Base-by-base conservation (phyloP, 305 asterid genomes). In the Euphrasia arctica region DNA sequence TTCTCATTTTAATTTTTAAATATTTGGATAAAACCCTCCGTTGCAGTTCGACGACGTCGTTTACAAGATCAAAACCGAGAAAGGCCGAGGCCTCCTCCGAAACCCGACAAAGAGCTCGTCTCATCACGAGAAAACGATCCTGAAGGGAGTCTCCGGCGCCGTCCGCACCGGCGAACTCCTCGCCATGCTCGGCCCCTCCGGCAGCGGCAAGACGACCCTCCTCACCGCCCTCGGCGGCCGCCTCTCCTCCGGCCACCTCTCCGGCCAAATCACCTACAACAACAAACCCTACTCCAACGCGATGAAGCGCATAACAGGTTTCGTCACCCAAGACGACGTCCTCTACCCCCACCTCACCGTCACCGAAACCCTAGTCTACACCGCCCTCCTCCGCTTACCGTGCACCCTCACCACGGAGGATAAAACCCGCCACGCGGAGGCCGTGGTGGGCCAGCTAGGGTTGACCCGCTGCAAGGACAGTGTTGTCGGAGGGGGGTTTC, bases 181-280 rank as follows among this genome's bases (percentile, higher is more conserved):
- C 27, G 96, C 98, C 9, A 87, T 87, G 98, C 77, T 91, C 32
- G 98, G 95, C 3, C 98, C 97, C 1, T 91, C 98, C 0, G 98
- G 98, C 51, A 82, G 95, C 71, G 98, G 98, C 63, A 91, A 89
- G 69, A 91, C 97, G 0, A 91, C 98, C 10, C 79, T 91, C 3
- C 64, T 91, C 18, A 91, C 98, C 0, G 93, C 91, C 1, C 63
- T 91, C 0, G 98, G 97, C 1, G 97, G 95, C 55, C 85, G 95
- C 0, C 64, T 85, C 0, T 31, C 60, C 42, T 13, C 49, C 31
- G 91, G 95, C 7, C 42, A 15, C 11, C 84, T 87, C 13, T 47
- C 54, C 1, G 95, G 97, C 22, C 50, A 4, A 61, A 75, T 83
- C 1, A 80, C 87, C 34, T 89, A 81, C 79, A 91, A 84, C 72